Evolutionary conservation across 768 basidiomycete genomes (phyloP), one percentile per base, ranked within the genome.

Genomic region (Coprinopsis sp.): DNA sequence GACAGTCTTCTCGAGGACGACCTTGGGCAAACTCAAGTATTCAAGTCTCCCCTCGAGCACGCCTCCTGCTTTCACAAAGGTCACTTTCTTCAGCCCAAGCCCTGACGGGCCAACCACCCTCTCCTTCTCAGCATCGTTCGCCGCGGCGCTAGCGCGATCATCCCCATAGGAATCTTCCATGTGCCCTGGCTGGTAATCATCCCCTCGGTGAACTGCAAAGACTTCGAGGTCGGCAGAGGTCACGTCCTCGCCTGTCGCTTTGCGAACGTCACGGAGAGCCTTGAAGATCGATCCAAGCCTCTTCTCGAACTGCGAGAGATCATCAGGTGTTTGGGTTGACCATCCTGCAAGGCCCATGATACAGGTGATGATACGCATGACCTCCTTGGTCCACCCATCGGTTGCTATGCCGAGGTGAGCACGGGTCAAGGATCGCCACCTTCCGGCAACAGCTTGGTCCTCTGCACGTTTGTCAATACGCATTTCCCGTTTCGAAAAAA

Each of bases 361-460:
- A 1, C 27, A 41, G 6, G 22, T 30, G 38, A 37, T 38, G 21
- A 25, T 24, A 16, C 18, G 19, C 42, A 38, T 33, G n/a, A 27
- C 27, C 4, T 10, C 19, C 4, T 28, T 30, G 37, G 33, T 37
- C 34, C 37, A 27, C 49, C 39, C 51, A 43, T 52, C 30, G 33
- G 51, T 25, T 42, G 59, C 38, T 51, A 45, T 37, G 11, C 30
- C 28, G 23, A 45, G 33, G 22, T 62, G 55, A 22, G 51, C 47
- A 11, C 54, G 54, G 4, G 69, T 66, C 30, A 73, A 54, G n/a
- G 71, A 64, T 7, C 71, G 65, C 71, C 73, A 74, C 38, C 69
- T 61, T n/a, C 69, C 67, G 4, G 68, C 62, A 19, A 73, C 59
- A 5, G 71, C 64, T 46, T 74, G 71, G 25, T 65, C 68, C 55